These are phyloP conservation scores for Kernera saxatilis DNA, from an alignment of 345 rosid species.

Conservation along the genomic window DNA sequence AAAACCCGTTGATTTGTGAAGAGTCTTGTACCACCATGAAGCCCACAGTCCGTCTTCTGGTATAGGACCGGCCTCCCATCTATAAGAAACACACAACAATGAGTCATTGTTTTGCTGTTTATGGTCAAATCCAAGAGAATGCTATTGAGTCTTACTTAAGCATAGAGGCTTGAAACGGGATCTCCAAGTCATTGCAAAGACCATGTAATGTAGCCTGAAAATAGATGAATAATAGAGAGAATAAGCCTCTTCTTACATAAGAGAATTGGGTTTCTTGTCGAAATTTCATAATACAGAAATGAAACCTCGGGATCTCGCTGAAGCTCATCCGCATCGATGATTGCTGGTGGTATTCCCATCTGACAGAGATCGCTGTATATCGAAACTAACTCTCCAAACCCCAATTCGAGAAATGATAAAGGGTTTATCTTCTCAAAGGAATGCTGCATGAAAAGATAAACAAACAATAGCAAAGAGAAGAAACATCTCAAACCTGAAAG, in stretches of 20 bases:
- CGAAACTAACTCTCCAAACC: constrained; percentile 63
- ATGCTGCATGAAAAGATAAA: constrained; percentile 37
- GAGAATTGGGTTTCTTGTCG: background rate
- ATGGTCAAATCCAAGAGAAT: background rate
- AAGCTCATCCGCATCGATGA: constrained; percentile 71
- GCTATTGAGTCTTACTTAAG: constrained; percentile 43
- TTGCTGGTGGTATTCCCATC: constrained; percentile 66
- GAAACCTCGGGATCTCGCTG: constrained; percentile 75
- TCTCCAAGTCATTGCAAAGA: constrained; percentile 69
- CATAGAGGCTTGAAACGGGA: constrained; percentile 69
- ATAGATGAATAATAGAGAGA: background rate
- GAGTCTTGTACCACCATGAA: constrained; percentile 75
- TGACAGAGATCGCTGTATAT: constrained; percentile 66
- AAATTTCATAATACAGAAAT: background rate
- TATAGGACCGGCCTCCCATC: constrained; percentile 93
- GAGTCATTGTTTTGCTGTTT: background rate
- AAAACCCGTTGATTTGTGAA: constrained; percentile 58
- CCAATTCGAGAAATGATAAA: constrained; percentile 64
- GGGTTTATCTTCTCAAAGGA: constrained; percentile 62
- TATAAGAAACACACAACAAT: constrained; percentile 21
- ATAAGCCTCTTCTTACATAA: background rate
- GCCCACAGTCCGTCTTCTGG: constrained; percentile 81
- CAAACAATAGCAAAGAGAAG: constrained; percentile 9
- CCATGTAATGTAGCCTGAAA: constrained; percentile 53
- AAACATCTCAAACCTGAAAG: background rate